Conservation (phyloP, 2,329 filamentous ascomycete species). For the Apiospora saccharicola region DNA sequence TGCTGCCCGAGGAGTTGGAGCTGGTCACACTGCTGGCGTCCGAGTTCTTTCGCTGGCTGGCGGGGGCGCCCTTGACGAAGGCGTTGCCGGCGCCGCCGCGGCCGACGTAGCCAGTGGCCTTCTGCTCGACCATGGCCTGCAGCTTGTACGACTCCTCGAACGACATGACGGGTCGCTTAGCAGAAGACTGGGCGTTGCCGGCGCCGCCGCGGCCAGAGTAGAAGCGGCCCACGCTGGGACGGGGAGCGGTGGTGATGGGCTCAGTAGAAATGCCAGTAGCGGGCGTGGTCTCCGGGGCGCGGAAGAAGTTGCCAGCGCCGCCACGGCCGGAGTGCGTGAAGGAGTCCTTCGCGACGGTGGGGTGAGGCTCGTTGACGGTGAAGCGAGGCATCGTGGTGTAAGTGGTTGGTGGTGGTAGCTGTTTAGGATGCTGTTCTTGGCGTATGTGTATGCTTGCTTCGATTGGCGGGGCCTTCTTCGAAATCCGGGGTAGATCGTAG, state of each 20-base stretch:
- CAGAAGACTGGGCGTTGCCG: slow-evolving; percentile 65
- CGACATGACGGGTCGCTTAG: slow-evolving; percentile 64
- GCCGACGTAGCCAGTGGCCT: slow-evolving; percentile 66
- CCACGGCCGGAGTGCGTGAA: slow-evolving; percentile 63
- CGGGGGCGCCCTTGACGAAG: slow-evolving; percentile 36
- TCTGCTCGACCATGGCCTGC: slow-evolving; percentile 59
- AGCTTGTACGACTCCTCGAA: slow-evolving; percentile 73
- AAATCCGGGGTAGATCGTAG: slow-evolving; percentile 9
- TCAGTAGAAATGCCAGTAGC: slow-evolving; percentile 54
- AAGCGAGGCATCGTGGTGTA: slow-evolving; percentile 48
- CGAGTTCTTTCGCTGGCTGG: slow-evolving; percentile 36
- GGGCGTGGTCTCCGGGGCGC: slow-evolving; percentile 50
- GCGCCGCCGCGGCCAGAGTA: slow-evolving; percentile 72
- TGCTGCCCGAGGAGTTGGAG: slow-evolving; percentile 41
- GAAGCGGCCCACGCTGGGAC: slow-evolving; percentile 58
- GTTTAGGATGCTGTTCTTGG: slow-evolving; percentile 26
- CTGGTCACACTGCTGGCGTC: slow-evolving; percentile 41
- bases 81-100: slow-evolving; percentile 71
- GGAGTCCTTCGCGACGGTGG: slow-evolving; percentile 53
- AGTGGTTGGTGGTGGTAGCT: slow-evolving; percentile 22
- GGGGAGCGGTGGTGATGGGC: slow-evolving; percentile 52
- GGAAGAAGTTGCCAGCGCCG: slow-evolving; percentile 64
- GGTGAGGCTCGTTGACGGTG: slow-evolving; percentile 58
- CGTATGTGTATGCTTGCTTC: slow-evolving; percentile 26
- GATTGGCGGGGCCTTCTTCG: slow-evolving; percentile 17